Percentiles rank a stretch among this genome's conserved stretches.
phyloP scores from a whole-genome alignment of 371 early-diverging fungal species.

The Mortierella sp. region DNA sequence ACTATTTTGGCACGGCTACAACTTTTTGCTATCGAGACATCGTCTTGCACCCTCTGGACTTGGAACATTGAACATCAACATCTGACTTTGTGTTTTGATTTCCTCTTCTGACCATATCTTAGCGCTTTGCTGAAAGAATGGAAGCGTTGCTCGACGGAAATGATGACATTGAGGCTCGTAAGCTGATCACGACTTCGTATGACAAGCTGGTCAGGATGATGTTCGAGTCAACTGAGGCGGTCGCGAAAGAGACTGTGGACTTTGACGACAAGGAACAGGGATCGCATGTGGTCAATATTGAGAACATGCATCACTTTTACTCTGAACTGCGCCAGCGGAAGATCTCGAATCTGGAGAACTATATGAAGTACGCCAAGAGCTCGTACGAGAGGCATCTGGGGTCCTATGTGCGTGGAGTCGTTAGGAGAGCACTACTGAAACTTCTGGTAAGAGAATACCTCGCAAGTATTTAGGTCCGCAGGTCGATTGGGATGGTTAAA shows the following conservation, averaged over 20 bases:
- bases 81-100: background rate
- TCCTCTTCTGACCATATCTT: constrained; percentile 1
- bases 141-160: constrained; percentile 63
- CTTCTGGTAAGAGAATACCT: constrained; percentile 66
- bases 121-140: constrained; percentile 83
- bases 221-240: constrained; percentile 89
- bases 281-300: constrained; percentile 58
- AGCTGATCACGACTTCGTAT: constrained; percentile 82
- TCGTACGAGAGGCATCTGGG: constrained; percentile 85
- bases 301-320: constrained; percentile 94
- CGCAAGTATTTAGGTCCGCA: too few species aligned
- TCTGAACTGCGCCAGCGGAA: constrained; percentile 78
- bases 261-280: constrained; percentile 93
- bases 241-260: constrained; percentile 78
- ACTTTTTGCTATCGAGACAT: too few species aligned
- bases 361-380: constrained; percentile 85
- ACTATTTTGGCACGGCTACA: background rate
- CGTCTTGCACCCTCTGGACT: too few species aligned
- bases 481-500: too few species aligned
- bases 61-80: too few species aligned
- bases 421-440: constrained; percentile 88
- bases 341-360: constrained; percentile 72
- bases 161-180: constrained; percentile 72
- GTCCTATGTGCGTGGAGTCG: constrained; percentile 86
- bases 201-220: constrained; percentile 85